Conservation (phyloP, 352 stramenopile genomes). For the Phytophthora palmivora region DNA sequence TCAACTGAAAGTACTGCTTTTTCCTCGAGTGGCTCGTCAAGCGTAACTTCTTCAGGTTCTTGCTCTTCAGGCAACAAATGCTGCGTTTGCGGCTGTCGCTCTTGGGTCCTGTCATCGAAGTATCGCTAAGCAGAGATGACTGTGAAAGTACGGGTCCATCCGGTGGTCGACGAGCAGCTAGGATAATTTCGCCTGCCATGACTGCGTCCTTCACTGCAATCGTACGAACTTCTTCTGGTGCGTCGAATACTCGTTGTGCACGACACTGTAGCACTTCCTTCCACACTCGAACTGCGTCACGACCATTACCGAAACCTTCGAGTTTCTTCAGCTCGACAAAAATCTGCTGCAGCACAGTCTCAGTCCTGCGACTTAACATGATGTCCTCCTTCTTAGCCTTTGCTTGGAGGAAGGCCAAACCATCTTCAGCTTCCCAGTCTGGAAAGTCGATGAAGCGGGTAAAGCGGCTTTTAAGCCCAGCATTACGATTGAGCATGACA, state of each 20-base stretch:
- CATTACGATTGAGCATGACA: slow-evolving; percentile 89
- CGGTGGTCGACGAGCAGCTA: slow-evolving; percentile 52
- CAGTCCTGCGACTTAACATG: slow-evolving; percentile 33
- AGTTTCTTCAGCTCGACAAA: slow-evolving; percentile 55
- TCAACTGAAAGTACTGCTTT: not conserved
- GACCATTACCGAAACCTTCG: slow-evolving; percentile 77
- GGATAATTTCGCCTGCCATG: slow-evolving; percentile 39
- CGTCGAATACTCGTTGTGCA: slow-evolving; percentile 58
- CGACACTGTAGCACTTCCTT: slow-evolving; percentile 68
- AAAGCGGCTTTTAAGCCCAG: slow-evolving; percentile 93
- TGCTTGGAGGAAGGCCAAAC: slow-evolving; percentile 61
- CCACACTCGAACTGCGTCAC: slow-evolving; percentile 75
- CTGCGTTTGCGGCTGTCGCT: not conserved
- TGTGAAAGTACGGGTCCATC: slow-evolving; percentile 38
- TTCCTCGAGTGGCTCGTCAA: slow-evolving; percentile 24
- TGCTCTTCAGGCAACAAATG: slow-evolving; percentile 3
- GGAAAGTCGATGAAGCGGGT: slow-evolving; percentile 91
- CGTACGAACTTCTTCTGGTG: slow-evolving; percentile 53
- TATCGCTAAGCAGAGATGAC: slow-evolving; percentile 9
- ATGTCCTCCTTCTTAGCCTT: slow-evolving; percentile 57
- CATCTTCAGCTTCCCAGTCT: slow-evolving; percentile 88
- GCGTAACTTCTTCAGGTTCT: slow-evolving; percentile 1
- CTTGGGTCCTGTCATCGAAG: slow-evolving; percentile 9
- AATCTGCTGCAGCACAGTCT: slow-evolving; percentile 33
- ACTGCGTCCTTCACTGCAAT: slow-evolving; percentile 57